Percentiles rank a stretch among this genome's conserved stretches.
Conservation (phyloP, 257 asterid species). For the Plantago major region DNA sequence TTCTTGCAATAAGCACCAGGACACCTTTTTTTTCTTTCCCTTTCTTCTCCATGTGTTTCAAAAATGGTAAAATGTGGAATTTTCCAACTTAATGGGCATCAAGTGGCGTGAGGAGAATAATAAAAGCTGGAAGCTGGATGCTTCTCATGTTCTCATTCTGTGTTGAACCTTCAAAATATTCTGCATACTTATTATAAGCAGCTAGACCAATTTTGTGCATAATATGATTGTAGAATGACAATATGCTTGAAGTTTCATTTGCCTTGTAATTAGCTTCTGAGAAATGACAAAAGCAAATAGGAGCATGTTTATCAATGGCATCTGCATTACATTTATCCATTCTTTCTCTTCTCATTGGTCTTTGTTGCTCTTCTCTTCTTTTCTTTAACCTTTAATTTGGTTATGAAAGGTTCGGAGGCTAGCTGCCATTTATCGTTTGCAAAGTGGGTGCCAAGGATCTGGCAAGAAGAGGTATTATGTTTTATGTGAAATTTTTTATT, state of each 20-base stretch:
- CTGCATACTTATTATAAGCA: no score
- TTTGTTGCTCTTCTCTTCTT: background rate
- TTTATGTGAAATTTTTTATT: slow-evolving; percentile 13
- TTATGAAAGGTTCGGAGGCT: slow-evolving; percentile 56
- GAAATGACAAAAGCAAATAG: slow-evolving; percentile 2
- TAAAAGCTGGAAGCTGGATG: no score
- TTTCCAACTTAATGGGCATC: slow-evolving; percentile 10
- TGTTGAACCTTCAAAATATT: background rate
- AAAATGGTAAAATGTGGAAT: slow-evolving; percentile 4
- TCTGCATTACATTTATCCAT: background rate
- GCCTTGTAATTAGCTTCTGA: background rate
- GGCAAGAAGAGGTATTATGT: slow-evolving; percentile 83
- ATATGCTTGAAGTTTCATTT: background rate
- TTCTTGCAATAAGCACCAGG: slow-evolving; percentile 2
- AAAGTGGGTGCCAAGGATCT: slow-evolving; percentile 70
- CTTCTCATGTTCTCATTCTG: background rate
- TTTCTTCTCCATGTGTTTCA: slow-evolving; percentile 6
- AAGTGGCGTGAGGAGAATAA: background rate
- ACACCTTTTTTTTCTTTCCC: background rate
- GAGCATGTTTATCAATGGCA: background rate
- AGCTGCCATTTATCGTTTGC: slow-evolving; percentile 76
- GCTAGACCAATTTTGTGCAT: no score
- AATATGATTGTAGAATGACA: no score
- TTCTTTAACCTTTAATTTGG: slow-evolving; percentile 7
- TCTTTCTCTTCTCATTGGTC: background rate